Conservation (phyloP, 1,139 yeast genomes). For the Geotrichum carabidarum region DNA sequence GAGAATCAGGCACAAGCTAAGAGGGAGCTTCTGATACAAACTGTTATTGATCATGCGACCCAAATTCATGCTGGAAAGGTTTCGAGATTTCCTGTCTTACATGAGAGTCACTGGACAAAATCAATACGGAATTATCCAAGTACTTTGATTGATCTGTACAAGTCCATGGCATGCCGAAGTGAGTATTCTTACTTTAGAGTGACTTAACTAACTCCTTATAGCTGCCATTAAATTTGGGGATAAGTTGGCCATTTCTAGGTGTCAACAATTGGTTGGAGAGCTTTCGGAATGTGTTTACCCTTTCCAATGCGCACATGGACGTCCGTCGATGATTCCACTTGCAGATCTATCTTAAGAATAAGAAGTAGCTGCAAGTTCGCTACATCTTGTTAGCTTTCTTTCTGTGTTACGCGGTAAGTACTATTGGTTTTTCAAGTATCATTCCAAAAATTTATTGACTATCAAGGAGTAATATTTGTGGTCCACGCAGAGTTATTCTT, state of each 20-base stretch:
- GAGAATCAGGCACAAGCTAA: constrained; percentile 8
- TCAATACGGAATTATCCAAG: constrained; percentile 23
- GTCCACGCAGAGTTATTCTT: no score
- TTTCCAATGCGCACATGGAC: constrained; percentile 81
- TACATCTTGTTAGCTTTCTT: neutral
- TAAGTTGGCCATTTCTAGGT: constrained; percentile 41
- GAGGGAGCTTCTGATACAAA: constrained; percentile 15
- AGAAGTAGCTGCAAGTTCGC: neutral
- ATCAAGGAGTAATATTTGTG: no score
- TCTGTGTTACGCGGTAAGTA: neutral
- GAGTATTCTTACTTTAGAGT: neutral
- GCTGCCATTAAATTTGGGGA: constrained; percentile 70
- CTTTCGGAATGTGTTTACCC: constrained; percentile 55
- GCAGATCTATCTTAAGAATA: constrained; percentile 28
- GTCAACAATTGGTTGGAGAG: constrained; percentile 42
- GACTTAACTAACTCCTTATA: neutral
- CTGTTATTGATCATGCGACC: constrained; percentile 21
- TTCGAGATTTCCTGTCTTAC: constrained; percentile 13
- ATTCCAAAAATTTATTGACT: no score
- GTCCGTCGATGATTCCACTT: constrained; percentile 68
- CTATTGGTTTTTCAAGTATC: no score
- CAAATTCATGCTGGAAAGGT: constrained; percentile 19
- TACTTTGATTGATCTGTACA: constrained; percentile 47
- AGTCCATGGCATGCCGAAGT: constrained; percentile 63
- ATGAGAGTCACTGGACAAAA: constrained; percentile 15